phyloP scores from a whole-genome alignment of 2,329 filamentous ascomycete species.

The Beauveria scarabaeidicola region DNA sequence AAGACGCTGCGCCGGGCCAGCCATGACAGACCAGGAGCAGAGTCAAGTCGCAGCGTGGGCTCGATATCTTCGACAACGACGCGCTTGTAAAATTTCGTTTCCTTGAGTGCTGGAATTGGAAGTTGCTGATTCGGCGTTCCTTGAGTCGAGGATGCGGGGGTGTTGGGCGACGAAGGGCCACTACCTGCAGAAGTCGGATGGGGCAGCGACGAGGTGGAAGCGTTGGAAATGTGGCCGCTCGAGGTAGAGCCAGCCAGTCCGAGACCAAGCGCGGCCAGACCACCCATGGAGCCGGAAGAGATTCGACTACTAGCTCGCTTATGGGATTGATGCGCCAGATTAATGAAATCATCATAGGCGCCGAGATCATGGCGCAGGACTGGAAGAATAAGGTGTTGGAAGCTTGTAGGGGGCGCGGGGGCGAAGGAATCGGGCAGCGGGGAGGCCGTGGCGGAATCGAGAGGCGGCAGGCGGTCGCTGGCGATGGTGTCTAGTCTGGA shows the following conservation, averaged over 20 bases:
- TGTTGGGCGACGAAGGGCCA: constrained; percentile 51
- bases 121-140: constrained; percentile 30
- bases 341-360: constrained; percentile 77
- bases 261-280: constrained; percentile 37
- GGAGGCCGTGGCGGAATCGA: constrained; percentile 27
- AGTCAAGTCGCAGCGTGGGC: constrained; percentile 81
- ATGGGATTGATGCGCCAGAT: constrained; percentile 62
- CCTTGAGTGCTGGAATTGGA: constrained; percentile 60
- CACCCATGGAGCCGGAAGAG: constrained; percentile 58
- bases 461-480: constrained; percentile 26
- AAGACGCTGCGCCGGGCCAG: constrained; percentile 79
- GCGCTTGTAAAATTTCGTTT: constrained; percentile 91
- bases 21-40: constrained; percentile 87
- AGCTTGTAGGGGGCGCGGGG: constrained; percentile 57
- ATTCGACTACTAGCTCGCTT: constrained; percentile 54
- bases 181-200: constrained; percentile 37
- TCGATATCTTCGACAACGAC: constrained; percentile 86
- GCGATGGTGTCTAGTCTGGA: constrained; percentile 57
- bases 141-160: constrained; percentile 40
- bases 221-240: constrained; percentile 44
- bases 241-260: constrained; percentile 39
- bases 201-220: constrained; percentile 51
- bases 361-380: constrained; percentile 74
- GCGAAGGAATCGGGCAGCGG: constrained; percentile 35
- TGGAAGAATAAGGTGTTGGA: constrained; percentile 74